Base-by-base conservation (phyloP, 345 rosid genomes). In the Lepidium didymum region DNA sequence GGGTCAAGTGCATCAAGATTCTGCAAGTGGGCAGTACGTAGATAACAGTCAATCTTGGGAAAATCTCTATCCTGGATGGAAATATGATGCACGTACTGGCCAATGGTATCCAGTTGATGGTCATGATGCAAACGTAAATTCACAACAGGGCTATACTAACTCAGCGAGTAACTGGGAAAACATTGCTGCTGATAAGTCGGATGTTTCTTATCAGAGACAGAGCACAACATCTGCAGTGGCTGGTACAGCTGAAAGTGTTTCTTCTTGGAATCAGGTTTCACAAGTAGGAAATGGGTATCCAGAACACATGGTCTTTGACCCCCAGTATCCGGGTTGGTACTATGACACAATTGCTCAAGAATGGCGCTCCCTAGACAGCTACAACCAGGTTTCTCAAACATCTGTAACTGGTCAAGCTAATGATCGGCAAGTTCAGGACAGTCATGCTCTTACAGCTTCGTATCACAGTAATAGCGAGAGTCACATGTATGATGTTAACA, bases 321-420 rank as follows among this genome's bases (percentile, higher is more conserved):
- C 88, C 8, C 97, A 87, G 47, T 89, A 84, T 72, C 99, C 96
- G 42, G 99, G 91, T 70, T 95, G 97, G 96, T 95, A 91, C 80
- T 91, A 81, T 75, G 94, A 91, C 58, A 82, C 82, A 31, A 72
- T 83, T 78, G 77, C 76, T 21, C 86, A 81, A 78, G 89, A 87
- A 66, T 95, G 97, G 97, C 77, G 62, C 53, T 9, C 86, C 8
- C 61, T 89, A 53, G 99, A 95, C 43, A 85, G 83, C 81, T 87
- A 86, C 77, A 81, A 82, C 64, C 71, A 90, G 68, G 60, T 87
- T 55, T 52, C 67, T 64, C 87, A 85, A 64, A 75, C 82, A 40
- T 50, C 64, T 73, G 71, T 10, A 31, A 61, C 49, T 71, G 49
- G 21, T 75, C 85, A 81, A 70, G 70, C 79, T 67, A 68, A 71